Evolutionary conservation across 1,284 basidiomycete genomes (phyloP).

Genomic region (Pyrrhoderma lamaoense): DNA sequence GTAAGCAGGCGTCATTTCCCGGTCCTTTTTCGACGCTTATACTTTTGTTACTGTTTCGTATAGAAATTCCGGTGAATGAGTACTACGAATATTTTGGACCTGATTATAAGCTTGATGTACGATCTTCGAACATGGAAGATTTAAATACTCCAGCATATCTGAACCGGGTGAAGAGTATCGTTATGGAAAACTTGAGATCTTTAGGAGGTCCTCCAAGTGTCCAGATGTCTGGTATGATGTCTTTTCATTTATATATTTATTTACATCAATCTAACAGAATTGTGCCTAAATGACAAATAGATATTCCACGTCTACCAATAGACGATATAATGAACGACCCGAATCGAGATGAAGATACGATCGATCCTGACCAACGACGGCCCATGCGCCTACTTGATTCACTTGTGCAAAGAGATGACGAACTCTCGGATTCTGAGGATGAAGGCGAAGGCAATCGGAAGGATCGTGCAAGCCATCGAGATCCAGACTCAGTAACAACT

Average conservation of each 20-base stretch:
- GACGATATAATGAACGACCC: slow-evolving; percentile 74
- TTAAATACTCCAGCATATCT: slow-evolving; percentile 91
- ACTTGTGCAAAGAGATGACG: slow-evolving; percentile 69
- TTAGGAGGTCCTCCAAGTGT: slow-evolving; percentile 85
- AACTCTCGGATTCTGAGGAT: slow-evolving; percentile 80
- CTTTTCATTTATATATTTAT: neutral
- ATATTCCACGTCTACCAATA: slow-evolving; percentile 71
- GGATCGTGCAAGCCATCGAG: slow-evolving; percentile 53
- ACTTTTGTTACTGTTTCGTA: neutral
- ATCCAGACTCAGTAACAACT: slow-evolving; percentile 34
- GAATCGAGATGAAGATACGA: slow-evolving; percentile 75
- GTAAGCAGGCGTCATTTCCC: slow-evolving; percentile 37
- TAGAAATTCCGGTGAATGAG: slow-evolving; percentile 93
- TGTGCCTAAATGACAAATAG: slow-evolving; percentile 31
- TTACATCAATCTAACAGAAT: neutral
- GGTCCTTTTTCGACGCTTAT: neutral
- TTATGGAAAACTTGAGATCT: slow-evolving; percentile 85
- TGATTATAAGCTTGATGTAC: slow-evolving; percentile 95
- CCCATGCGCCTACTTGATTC: slow-evolving; percentile 67
- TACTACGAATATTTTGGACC: slow-evolving; percentile 99
- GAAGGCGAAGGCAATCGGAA: slow-evolving; percentile 77
- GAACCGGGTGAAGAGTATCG: slow-evolving; percentile 86
- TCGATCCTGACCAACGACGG: slow-evolving; percentile 67
- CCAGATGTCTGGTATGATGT: slow-evolving; percentile 70
- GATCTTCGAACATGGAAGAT: slow-evolving; percentile 93